Evolutionary conservation across 441 rosid species (phyloP).

Genomic region (Erodium moschatum): DNA sequence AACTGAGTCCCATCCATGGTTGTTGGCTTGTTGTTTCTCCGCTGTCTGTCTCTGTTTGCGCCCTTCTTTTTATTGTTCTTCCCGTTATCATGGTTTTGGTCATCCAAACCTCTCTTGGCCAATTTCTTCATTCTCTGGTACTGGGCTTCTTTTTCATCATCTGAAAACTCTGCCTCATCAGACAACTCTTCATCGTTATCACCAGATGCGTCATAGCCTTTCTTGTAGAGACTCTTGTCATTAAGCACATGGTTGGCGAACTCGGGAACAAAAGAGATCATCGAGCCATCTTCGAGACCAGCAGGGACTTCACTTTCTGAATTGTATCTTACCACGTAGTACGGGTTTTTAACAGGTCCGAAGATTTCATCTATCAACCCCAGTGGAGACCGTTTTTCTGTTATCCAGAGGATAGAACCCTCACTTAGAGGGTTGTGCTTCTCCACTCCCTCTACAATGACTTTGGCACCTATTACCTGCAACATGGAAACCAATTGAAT

Average conservation of each 20-base stretch:
- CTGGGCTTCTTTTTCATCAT: slow-evolving; percentile 91
- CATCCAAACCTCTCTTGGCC: slow-evolving; percentile 57
- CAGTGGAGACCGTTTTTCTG: slow-evolving; percentile 51
- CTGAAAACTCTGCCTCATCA: slow-evolving; percentile 82
- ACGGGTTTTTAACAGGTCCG: slow-evolving; percentile 88
- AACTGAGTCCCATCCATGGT: slow-evolving; percentile 20
- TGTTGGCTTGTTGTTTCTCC: slow-evolving; percentile 32
- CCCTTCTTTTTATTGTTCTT: slow-evolving; percentile 45
- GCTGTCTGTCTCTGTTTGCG: slow-evolving; percentile 30
- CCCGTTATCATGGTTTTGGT: slow-evolving; percentile 32
- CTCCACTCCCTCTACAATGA: slow-evolving; percentile 75
- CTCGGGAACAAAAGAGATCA: slow-evolving; percentile 67
- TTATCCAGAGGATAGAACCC: slow-evolving; percentile 84
- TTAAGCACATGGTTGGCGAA: slow-evolving; percentile 65
- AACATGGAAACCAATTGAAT: slow-evolving; percentile 19
- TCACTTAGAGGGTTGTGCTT: slow-evolving; percentile 78
- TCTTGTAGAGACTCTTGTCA: slow-evolving; percentile 62
- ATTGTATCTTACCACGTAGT: slow-evolving; percentile 80
- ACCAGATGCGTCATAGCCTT: slow-evolving; percentile 96
- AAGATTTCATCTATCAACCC: slow-evolving; percentile 86
- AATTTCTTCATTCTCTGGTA: slow-evolving; percentile 53
- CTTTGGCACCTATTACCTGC: slow-evolving; percentile 66
- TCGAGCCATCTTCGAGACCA: slow-evolving; percentile 47
- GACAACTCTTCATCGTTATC: slow-evolving; percentile 84
- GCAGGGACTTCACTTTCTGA: slow-evolving; percentile 75